Evolutionary conservation across 1,139 yeast genomes (phyloP), one percentile per base, ranked within the genome.

Genomic region (Blastobotrys petasosporus): DNA sequence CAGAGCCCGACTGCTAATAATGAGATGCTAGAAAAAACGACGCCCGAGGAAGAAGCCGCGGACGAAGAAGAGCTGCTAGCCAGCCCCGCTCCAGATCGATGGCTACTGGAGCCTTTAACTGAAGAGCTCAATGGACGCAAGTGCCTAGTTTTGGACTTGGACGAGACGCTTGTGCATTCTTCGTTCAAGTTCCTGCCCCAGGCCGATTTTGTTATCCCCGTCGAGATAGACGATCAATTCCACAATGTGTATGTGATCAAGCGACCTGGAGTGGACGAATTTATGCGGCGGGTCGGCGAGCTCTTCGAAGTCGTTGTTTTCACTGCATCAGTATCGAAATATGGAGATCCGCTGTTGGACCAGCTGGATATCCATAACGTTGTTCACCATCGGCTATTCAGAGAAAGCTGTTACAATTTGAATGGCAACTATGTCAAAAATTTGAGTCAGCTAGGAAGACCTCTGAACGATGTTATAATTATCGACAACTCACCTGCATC

Each of bases 401-500:
- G 99, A 59, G 98, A 92, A 64, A 76, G 84, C 39, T 83, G 92
- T 59, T 80, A 74, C 61, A 80, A 78, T 58, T 79, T 79, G 59
- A 95, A 90, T 63, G 97, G 97, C 15, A 92, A 88, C 66, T 92
- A 85, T 65, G 88, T 94, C 62, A 92, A 92, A 68, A 92, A 92
- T 63, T 73, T 92, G 56, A 82, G 95, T 4, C 97, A 87, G 64
- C 79, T 92, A 56, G 99, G 99, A 4, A 75, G 99, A 57, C 96
- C 97, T 1, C 71, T 94, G 52, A 70, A 76, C 51, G 95, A 90
- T 55, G 73, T 85, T 39, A 88, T 92, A 49, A 94, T 92, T 56
- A 81, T 92, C 55, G 99, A 92, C 70, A 92, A 92, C 67, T 88
- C 97, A 1, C 98, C 99, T 2, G 95, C 97, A 5, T 86, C 96